A percentile compares a stretch with the other conserved stretches of the same genome.
Evolutionary conservation across 305 asterid genomes (phyloP).

Genomic region (Solanum hybrid): DNA sequence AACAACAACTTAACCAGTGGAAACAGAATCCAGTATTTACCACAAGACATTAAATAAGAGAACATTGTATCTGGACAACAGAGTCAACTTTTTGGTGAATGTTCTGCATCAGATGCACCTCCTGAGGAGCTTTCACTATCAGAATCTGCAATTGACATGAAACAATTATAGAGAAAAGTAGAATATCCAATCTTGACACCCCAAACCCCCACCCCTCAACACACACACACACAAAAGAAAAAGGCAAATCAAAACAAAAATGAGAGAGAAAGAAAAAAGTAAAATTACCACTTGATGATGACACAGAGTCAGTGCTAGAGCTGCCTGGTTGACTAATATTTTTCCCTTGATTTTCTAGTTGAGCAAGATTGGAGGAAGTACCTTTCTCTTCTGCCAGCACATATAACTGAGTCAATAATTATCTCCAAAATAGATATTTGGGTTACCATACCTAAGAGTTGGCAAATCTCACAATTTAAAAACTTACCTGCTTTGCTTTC

Average conservation of each 20-base stretch:
- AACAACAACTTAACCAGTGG: background rate
- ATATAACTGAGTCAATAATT: slow-evolving; percentile 9
- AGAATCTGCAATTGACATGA: slow-evolving; percentile 28
- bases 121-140: slow-evolving; percentile 47
- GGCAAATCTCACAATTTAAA: background rate
- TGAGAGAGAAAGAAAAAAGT: background rate
- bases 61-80: slow-evolving; percentile 24
- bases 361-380: slow-evolving; percentile 25
- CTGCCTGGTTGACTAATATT: slow-evolving; percentile 29
- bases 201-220: background rate
- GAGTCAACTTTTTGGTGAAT: slow-evolving; percentile 33
- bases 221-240: background rate
- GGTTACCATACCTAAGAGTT: background rate
- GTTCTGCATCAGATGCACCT: slow-evolving; percentile 44
- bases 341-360: slow-evolving; percentile 26
- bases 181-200: background rate
- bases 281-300: slow-evolving; percentile 52
- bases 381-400: slow-evolving; percentile 30
- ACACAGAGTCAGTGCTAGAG: slow-evolving; percentile 47
- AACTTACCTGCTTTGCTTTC: slow-evolving; percentile 37
- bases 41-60: slow-evolving; percentile 6
- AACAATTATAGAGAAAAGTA: background rate
- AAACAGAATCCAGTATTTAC: background rate
- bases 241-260: slow-evolving; percentile 6
- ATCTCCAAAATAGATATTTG: background rate